Evolutionary conservation across 1,139 yeast species (phyloP).

Genomic region (Nakaseomyces kungkrabaensis): DNA sequence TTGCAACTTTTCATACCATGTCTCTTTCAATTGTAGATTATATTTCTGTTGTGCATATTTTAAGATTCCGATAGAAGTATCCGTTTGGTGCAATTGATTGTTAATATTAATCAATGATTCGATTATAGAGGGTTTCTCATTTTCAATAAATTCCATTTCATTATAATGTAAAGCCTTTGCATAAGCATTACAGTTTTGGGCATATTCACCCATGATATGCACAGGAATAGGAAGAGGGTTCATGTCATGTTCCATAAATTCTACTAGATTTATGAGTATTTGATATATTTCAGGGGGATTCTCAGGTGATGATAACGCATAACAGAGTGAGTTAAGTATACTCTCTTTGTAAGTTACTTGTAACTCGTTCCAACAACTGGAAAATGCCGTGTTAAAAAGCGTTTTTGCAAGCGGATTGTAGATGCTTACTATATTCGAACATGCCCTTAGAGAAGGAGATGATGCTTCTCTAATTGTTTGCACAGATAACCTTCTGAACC

Average conservation of each 20-base stretch:
- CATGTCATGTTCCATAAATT: constrained; percentile 96
- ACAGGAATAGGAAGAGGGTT: constrained; percentile 87
- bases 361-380: constrained; percentile 91
- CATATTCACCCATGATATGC: constrained; percentile 81
- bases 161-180: constrained; percentile 96
- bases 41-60: constrained; percentile 94
- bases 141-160: constrained; percentile 88
- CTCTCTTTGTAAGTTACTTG: constrained; percentile 92
- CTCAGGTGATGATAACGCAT: constrained; percentile 80
- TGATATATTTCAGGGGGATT: constrained; percentile 96
- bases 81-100: constrained; percentile 90
- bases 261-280: constrained; percentile 78
- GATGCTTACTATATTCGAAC: constrained; percentile 82
- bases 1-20: constrained; percentile 95
- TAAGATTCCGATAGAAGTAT: constrained; percentile 94
- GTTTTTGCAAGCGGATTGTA: constrained; percentile 86
- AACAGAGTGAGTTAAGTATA: constrained; percentile 71
- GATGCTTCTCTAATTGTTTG: constrained; percentile 88
- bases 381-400: constrained; percentile 87
- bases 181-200: constrained; percentile 92
- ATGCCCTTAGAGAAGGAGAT: constrained; percentile 87
- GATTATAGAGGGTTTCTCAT: constrained; percentile 84
- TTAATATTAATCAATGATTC: constrained; percentile 88
- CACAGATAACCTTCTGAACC: constrained; percentile 82
- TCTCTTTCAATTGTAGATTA: constrained; percentile 83